A percentile compares a stretch with the other conserved stretches of the same genome.
Evolutionary conservation across 1,139 yeast genomes (phyloP).

Genomic region (Candida pseudocylindracea): DNA sequence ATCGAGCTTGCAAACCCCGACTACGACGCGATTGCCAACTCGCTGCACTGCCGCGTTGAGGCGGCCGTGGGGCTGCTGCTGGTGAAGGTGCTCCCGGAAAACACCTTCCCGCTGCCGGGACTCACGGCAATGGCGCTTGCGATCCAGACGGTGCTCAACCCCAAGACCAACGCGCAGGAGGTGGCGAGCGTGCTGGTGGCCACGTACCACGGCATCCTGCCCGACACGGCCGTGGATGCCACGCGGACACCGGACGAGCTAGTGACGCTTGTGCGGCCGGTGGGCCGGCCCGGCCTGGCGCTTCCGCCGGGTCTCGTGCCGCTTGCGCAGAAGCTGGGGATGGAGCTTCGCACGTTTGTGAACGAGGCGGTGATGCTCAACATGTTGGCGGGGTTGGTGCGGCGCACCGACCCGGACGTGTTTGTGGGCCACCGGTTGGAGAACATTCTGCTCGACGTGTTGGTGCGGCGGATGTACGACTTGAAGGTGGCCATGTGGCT

Average conservation of each 20-base stretch:
- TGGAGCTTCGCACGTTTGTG: constrained; percentile 32
- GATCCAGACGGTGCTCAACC: constrained; percentile 60
- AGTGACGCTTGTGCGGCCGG: constrained; percentile 58
- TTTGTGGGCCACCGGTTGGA: constrained; percentile 77
- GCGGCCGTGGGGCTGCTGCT: constrained; percentile 31
- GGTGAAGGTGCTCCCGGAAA: constrained; percentile 18
- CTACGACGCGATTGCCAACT: constrained; percentile 30
- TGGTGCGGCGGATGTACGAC: constrained; percentile 67
- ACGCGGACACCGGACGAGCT: constrained; percentile 28
- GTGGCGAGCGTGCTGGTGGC: constrained; percentile 68
- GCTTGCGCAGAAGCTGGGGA: constrained; percentile 25
- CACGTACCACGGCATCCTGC: constrained; percentile 39
- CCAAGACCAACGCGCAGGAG: constrained; percentile 58
- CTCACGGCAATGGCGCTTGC: constrained; percentile 56
- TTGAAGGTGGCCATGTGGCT: constrained; percentile 59
- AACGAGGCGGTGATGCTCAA: constrained; percentile 56
- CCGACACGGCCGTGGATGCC: constrained; percentile 47
- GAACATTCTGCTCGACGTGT: constrained; percentile 52
- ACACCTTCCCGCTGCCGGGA: constrained; percentile 34
- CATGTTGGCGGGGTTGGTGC: constrained; percentile 51
- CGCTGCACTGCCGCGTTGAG: constrained; percentile 65
- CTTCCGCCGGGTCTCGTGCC: constrained; percentile 59
- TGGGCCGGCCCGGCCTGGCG: constrained; percentile 5
- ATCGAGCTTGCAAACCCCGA: constrained; percentile 45
- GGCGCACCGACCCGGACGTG: constrained; percentile 71